A percentile compares a stretch with the other conserved stretches of the same genome.
These are phyloP conservation scores for Emmonsiellopsis sp. DNA, from an alignment of 2,329 filamentous ascomycete genomes.

Conservation along the genomic window DNA sequence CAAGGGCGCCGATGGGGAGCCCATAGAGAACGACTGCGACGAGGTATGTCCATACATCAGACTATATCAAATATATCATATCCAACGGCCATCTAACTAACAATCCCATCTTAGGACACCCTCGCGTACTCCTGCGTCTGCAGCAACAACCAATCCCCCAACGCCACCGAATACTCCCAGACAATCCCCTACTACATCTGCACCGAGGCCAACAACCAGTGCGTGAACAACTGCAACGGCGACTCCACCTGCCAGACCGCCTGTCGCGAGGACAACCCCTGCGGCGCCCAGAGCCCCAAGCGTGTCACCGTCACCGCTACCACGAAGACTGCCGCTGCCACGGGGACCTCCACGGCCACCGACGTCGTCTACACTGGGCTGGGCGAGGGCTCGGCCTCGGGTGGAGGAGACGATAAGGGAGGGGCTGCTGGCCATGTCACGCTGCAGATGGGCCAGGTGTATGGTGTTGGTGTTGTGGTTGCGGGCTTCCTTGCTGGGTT, in stretches of 20 bases:
- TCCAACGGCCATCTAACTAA: neutral
- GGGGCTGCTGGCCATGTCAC: slow-evolving; percentile 28
- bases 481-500: slow-evolving; percentile 51
- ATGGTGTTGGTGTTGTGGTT: slow-evolving; percentile 47
- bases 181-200: slow-evolving; percentile 57
- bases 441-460: slow-evolving; percentile 46
- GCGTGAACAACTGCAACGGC: slow-evolving; percentile 41
- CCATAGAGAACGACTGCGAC: slow-evolving; percentile 32
- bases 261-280: slow-evolving; percentile 49
- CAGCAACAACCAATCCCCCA: slow-evolving; percentile 44
- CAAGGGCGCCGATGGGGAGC: slow-evolving; percentile 23
- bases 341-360: slow-evolving; percentile 25
- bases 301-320: slow-evolving; percentile 44
- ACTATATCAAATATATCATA: neutral
- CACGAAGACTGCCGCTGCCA: slow-evolving; percentile 23
- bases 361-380: slow-evolving; percentile 16
- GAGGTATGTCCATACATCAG: slow-evolving; percentile 22
- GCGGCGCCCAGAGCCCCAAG: slow-evolving; percentile 51
- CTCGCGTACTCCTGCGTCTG: slow-evolving; percentile 52
- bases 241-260: slow-evolving; percentile 41
- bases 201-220: slow-evolving; percentile 48
- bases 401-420: slow-evolving; percentile 4
- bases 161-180: slow-evolving; percentile 52
- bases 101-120: slow-evolving; percentile 24
- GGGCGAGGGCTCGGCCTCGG: slow-evolving; percentile 25